Base-by-base conservation (phyloP, 805 yeast species). In the Wilhelminamyces savonicus region DNA sequence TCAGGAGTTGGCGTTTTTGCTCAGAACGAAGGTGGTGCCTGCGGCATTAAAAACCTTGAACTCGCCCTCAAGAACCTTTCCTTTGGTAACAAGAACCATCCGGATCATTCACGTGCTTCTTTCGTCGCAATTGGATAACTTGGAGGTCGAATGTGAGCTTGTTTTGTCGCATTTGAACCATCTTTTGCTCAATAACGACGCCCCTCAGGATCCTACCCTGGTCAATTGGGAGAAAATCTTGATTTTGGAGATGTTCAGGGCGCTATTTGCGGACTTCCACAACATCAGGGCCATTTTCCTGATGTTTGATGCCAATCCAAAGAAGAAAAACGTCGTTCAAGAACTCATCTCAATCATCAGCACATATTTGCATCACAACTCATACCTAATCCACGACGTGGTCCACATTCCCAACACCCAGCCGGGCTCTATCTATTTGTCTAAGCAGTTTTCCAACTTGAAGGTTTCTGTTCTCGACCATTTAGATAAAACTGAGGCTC, bases 101-200 rank as follows among this genome's bases (percentile, higher is more conserved):
- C 69, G 97, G 29, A 68, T 87, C 7, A 67, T 85, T 11, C 66
- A 69, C 22, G 59, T 86, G 4, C 50, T 90, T 24, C 54, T 87
- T 4, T 61, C 72, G 20, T 48, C 59, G 7, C 83, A 77, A 41
- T 62, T 87, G 13, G 55, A 66, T 0, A 67, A 75, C 5, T 55
- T 90, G 21, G 80, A 74, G 29, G 70, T 82, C 19, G 97, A 90
- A 52, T 68, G 83, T 16, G 96, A 87, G 46, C 87, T 86, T 5
- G 74, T 88, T 2, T 56, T 90, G 11, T 78, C 94, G 0, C 62
- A 82, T 16, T 54, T 87, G 20, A 83, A 82, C 12, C 94, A 83
- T 48, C 69, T 73, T n/a, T 48, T 84, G n/a, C 65, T 79, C 1
- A 62, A 65, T 20, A 77, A 74, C 5, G 67, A 78, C 0, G 66